phyloP scores from a whole-genome alignment of 169 alveolate genomes.

The Besnoitia besnoiti region DNA sequence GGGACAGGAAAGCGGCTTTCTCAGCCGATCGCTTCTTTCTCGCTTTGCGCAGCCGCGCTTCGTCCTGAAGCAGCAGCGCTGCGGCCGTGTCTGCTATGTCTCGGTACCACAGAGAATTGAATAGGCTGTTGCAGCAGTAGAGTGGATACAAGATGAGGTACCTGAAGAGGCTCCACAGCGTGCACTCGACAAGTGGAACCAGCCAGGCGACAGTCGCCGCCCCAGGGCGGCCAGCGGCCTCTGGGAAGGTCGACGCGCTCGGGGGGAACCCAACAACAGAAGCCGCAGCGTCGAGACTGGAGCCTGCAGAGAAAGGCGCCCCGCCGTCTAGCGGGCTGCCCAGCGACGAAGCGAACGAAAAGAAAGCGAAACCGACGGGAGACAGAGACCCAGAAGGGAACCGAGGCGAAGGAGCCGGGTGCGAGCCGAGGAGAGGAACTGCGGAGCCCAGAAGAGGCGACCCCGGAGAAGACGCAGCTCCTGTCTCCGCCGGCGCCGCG shows the following conservation, averaged over 20 bases:
- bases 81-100: slow-evolving; percentile 48
- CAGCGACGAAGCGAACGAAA: background rate
- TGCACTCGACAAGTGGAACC: background rate
- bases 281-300: background rate
- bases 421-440: background rate
- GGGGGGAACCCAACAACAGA: background rate
- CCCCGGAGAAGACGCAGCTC: background rate
- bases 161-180: background rate
- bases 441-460: background rate
- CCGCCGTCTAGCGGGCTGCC: background rate
- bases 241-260: no score
- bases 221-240: background rate
- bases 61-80: slow-evolving; percentile 29
- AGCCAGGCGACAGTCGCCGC: slow-evolving; percentile 9
- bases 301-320: background rate
- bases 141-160: background rate
- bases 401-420: background rate
- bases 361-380: background rate
- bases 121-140: background rate
- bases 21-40: background rate
- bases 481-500: background rate
- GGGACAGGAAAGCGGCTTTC: background rate
- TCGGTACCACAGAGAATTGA: slow-evolving; percentile 37
- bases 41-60: background rate
- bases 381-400: background rate